Conservation (phyloP, 495 filamentous ascomycete genomes). For the Clohesyomyces aquaticus region DNA sequence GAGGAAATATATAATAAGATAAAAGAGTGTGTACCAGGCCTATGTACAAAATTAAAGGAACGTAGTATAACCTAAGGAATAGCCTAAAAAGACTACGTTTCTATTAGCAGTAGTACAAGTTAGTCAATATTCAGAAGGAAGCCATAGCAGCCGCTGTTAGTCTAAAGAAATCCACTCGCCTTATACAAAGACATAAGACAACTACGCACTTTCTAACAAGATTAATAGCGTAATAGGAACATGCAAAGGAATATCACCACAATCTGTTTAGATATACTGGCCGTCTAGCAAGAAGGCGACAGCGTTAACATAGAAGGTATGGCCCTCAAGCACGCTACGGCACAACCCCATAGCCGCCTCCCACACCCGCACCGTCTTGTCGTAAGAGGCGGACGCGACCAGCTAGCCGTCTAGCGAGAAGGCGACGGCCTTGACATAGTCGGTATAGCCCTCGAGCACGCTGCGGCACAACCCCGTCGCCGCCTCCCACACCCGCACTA, state of each 20-base stretch:
- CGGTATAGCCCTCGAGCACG: constrained; percentile 22
- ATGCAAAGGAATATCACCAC: constrained; percentile 11
- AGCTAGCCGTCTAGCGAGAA: constrained; percentile 13
- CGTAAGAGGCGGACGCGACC: too few relatives aligned
- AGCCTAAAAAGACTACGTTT: constrained; percentile 21
- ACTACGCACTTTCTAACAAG: constrained; percentile 2
- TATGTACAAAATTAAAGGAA: constrained; percentile 19
- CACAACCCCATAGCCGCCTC: too few relatives aligned
- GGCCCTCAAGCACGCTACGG: constrained; percentile 28
- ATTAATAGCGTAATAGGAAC: not conserved
- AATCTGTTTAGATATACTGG: constrained; percentile 11
- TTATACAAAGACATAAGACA: constrained; percentile 23
- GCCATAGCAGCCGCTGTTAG: constrained; percentile 23
- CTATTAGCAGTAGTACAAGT: constrained; percentile 11
- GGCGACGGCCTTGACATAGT: constrained; percentile 13
- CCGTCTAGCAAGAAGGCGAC: constrained; percentile 20
- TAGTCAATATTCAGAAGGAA: constrained; percentile 29
- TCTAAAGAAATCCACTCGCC: constrained; percentile 18
- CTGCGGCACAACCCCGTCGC: constrained; percentile 19
- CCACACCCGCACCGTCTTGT: too few relatives aligned
- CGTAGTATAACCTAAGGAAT: constrained; percentile 17
- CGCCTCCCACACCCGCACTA: constrained; percentile 16
- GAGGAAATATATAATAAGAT: constrained; percentile 17
- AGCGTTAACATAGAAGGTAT: constrained; percentile 14
- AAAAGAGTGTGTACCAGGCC: constrained; percentile 23